phyloP scores from a whole-genome alignment of 495 filamentous ascomycete species.

The Daldinia concentrica region DNA sequence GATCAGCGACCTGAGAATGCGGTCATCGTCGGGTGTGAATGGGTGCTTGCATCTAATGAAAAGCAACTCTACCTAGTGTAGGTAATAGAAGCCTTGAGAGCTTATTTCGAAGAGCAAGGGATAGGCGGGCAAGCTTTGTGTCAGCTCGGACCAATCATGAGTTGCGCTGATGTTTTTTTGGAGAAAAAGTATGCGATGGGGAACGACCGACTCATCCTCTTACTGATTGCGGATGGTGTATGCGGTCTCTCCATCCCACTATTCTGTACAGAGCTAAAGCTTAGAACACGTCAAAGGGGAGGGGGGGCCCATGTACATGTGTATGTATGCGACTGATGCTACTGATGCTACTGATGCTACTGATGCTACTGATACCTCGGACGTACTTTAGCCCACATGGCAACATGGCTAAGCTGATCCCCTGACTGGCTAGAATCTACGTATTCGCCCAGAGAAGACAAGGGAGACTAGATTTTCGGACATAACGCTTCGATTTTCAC shows the following conservation, averaged over 20 bases:
- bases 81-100: slow-evolving; percentile 16
- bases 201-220: slow-evolving; percentile 12
- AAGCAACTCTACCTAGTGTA: too few species aligned
- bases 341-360: too few species aligned
- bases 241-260: slow-evolving; percentile 25
- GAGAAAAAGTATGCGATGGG: slow-evolving; percentile 20
- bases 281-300: slow-evolving; percentile 35
- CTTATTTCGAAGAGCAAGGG: slow-evolving; percentile 36
- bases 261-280: slow-evolving; percentile 31
- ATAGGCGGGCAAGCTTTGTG: slow-evolving; percentile 9
- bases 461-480: background rate
- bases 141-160: slow-evolving; percentile 25
- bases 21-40: slow-evolving; percentile 27
- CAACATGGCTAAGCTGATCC: slow-evolving; percentile 12
- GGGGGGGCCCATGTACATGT: background rate
- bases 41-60: slow-evolving; percentile 1
- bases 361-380: slow-evolving; percentile 32
- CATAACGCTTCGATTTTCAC: too few species aligned
- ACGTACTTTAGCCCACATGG: slow-evolving; percentile 35
- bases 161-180: slow-evolving; percentile 19
- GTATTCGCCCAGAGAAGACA: slow-evolving; percentile 36
- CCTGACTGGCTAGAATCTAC: slow-evolving; percentile 22
- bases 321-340: slow-evolving; percentile 27
- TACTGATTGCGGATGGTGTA: slow-evolving; percentile 41
- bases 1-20: slow-evolving; percentile 2